A percentile compares a stretch with the other conserved stretches of the same genome.
phyloP scores from a whole-genome alignment of 139 green algal species.

The Chlorella sorokiniana region DNA sequence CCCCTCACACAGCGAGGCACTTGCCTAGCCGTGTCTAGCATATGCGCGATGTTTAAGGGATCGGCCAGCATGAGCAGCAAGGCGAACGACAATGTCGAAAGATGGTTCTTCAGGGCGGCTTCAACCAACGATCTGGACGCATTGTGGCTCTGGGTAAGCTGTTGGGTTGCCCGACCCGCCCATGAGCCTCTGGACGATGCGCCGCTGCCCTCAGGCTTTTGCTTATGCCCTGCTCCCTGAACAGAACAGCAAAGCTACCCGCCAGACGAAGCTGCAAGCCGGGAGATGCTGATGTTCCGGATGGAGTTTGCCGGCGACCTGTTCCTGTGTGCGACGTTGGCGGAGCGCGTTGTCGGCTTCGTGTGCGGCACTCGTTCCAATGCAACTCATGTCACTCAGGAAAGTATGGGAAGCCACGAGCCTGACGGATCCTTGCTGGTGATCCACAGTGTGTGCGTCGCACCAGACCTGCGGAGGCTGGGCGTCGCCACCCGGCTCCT shows the following conservation, averaged over 20 bases:
- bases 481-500: conserved; percentile 56
- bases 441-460: conserved; percentile 67
- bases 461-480: conserved; percentile 25
- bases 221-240: background rate
- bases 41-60: too few species aligned
- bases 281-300: conserved; percentile 33
- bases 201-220: background rate
- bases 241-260: conserved; percentile 31
- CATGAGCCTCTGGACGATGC: background rate
- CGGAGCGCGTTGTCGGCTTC: conserved; percentile 25
- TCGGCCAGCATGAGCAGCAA: too few species aligned
- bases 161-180: too few species aligned
- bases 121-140: too few species aligned
- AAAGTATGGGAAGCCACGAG: conserved; percentile 68
- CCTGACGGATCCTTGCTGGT: conserved; percentile 48
- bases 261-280: conserved; percentile 49
- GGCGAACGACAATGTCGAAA: too few species aligned
- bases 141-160: too few species aligned
- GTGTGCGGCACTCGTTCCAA: conserved; percentile 61
- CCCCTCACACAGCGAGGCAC: too few species aligned
- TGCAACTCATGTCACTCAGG: conserved; percentile 54
- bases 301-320: background rate
- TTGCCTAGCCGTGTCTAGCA: too few species aligned
- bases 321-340: background rate
- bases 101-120: too few species aligned